Evolutionary conservation across 169 alveolate genomes (phyloP).

Genomic region (Toxoplasma gondii): DNA sequence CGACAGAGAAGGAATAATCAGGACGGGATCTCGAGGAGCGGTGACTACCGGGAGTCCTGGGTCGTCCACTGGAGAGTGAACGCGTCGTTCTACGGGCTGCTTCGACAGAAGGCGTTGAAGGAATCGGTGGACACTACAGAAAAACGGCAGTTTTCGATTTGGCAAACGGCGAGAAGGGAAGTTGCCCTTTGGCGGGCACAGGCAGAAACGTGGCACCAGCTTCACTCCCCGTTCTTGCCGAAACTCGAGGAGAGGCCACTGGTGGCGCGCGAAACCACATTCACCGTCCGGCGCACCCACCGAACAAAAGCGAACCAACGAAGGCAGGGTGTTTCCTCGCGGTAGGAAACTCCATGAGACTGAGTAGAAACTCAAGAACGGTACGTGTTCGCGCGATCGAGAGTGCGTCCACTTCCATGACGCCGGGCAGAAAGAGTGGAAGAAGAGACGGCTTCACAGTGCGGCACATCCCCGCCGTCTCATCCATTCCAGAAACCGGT

Average conservation of each 20-base stretch:
- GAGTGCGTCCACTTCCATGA: not conserved
- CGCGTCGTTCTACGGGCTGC: too few relatives aligned
- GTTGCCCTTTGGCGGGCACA: too few relatives aligned
- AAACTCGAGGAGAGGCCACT: too few relatives aligned
- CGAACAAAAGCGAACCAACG: not conserved
- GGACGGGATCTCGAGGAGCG: too few relatives aligned
- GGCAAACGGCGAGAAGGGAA: not conserved
- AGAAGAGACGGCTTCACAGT: not conserved
- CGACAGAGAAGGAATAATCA: too few relatives aligned
- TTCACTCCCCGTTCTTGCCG: not conserved
- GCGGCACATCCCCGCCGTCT: not conserved
- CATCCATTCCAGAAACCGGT: not conserved
- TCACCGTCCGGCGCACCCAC: too few relatives aligned
- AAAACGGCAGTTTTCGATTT: not conserved
- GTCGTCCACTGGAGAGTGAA: too few relatives aligned
- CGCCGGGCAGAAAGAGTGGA: not conserved
- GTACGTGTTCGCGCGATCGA: not conserved
- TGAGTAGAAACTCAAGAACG: not conserved
- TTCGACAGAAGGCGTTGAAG: too few relatives aligned
- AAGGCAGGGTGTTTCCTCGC: not conserved
- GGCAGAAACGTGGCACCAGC: too few relatives aligned
- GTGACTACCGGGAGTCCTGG: too few relatives aligned
- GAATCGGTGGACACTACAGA: not conserved
- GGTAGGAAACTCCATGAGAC: not conserved
- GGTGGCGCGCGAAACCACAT: too few relatives aligned